Evolutionary conservation across 2,329 filamentous ascomycete genomes (phyloP).

Genomic region (Nemania bipapillata): DNA sequence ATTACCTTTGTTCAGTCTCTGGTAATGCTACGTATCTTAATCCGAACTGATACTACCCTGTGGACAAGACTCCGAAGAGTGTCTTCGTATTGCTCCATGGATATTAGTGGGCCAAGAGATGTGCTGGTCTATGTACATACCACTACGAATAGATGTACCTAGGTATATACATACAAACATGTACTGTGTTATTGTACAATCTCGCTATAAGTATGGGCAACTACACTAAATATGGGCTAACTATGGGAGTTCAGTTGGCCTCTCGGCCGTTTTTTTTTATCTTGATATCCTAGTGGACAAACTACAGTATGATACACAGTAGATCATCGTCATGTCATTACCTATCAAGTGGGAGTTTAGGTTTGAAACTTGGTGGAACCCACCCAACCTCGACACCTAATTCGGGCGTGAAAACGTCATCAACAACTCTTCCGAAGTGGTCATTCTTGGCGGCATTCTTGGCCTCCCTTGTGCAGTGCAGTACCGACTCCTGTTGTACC

Average conservation of each 20-base stretch:
- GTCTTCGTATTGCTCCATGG: slow-evolving; percentile 30
- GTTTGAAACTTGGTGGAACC: slow-evolving; percentile 21
- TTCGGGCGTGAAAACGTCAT: slow-evolving; percentile 34
- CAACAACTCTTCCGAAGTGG: slow-evolving; percentile 12
- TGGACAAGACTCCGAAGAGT: slow-evolving; percentile 2
- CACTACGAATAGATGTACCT: slow-evolving; percentile 2
- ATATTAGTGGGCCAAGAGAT: slow-evolving; percentile 14
- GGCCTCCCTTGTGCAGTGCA: neutral
- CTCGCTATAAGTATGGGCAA: no score
- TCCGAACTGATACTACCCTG: slow-evolving; percentile 21
- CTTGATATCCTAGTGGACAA: neutral
- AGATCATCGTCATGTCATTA: slow-evolving; percentile 29
- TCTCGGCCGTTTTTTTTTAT: slow-evolving; percentile 16
- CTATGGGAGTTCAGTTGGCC: slow-evolving; percentile 7
- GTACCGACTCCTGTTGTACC: neutral
- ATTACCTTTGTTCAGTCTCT: neutral
- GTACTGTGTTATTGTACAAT: no score
- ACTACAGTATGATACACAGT: no score
- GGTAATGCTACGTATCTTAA: slow-evolving; percentile 14
- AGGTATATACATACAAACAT: neutral
- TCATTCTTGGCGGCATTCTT: slow-evolving; percentile 22
- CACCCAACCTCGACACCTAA: slow-evolving; percentile 26
- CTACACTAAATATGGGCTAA: neutral
- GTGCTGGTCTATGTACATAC: slow-evolving; percentile 6
- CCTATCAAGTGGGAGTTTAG: slow-evolving; percentile 18